Base-by-base conservation (phyloP, 768 basidiomycete species). In the Gautieria morchelliformis region DNA sequence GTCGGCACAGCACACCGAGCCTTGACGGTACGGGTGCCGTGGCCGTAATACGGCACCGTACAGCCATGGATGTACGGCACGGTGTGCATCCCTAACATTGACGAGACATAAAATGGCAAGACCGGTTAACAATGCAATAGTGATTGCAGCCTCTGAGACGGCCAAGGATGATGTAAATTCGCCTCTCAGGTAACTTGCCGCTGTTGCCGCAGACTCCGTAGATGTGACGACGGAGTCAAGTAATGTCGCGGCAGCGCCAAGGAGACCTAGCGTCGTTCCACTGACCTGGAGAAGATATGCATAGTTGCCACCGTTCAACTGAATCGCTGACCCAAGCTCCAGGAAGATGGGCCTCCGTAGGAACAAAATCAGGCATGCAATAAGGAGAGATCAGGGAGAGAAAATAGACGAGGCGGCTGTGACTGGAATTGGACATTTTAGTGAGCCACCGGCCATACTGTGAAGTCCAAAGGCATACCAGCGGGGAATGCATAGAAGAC, bases 271-370 rank as follows among this genome's bases (percentile, higher is more conserved):
- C 2, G 52, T 53, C 8, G 35, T 42, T 85, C 84, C 7, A 84
- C 69, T 1, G 74, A 68, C 63, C 87, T 87, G 0, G 79, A 75
- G 1, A 84, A 82, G 17, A 64, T 85, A 86, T 0, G 80, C 80
- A 64, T 87, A 89, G 4, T 84, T 85, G 8, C 83, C 85, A 0
- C 87, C 87, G 56, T 75, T 80, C 10, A 87, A 75, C 0, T 84
- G 83, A 1, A 89, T 67, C 3, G 86, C 84, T 4, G 82, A 81
- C 0, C 77, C 85, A 9, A 90, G 68, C 64, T 89, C 87, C 61
- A 80, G 76, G 79, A 90, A 82, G 47, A 89, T 76, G 2, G 87
- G 87, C 12, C 84, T 78, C 83, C 85, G 89, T 22, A 89, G 65
- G 62, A 83, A 84, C 3, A 87, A 64, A 1, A 84, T 74, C 33